Evolutionary conservation across 1,284 basidiomycete genomes (phyloP), one percentile per base, ranked within the genome.

Genomic region (Ganoderma lingzhi): DNA sequence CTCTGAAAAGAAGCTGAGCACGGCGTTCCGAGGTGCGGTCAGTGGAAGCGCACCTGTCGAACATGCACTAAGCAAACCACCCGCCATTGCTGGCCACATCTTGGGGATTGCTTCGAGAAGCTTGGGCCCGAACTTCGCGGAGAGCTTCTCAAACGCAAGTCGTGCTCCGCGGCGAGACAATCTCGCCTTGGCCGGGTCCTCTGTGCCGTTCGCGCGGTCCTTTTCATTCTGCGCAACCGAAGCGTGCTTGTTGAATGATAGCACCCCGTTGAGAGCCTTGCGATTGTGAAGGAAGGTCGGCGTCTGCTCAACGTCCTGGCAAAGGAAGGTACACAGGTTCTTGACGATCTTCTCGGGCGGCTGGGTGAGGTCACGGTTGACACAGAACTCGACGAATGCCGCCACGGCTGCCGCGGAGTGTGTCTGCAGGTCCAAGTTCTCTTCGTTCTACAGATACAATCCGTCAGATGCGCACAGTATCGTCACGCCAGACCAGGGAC

Each of bases 271-370:
- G 28, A 83, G 80, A 12, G 85, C 81, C 64, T 88, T 86, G 66
- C 89, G 88, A 8, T 84, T 83, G 77, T 86, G 87, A 6, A 90
- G 86, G 79, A 99, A 99, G 2, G 97, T 93, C 1, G 97, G 96
- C 0, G 97, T 98, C 67, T 93, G 88, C 37, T 93, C 90, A 15
- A 89, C 87, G 79, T 99, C 98, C 78, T 96, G 94, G 80, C 97
- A 99, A 6, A 99, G 85, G 82, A 99, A 99, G 0, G 96, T 97
- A 82, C 96, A 97, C 5, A 99, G 88, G 78, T 99, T 99, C 84
- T 96, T 96, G 76, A 99, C 90, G 66, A 99, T 96, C 84, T 99
- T 99, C 77, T 97, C 95, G 0, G 87, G 93, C 75, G 84, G 86
- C 80, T 90, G 86, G 73, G 85, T 75, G 76, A 91, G 82, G 76